A percentile compares a stretch with the other conserved stretches of the same genome.
phyloP scores from a whole-genome alignment of 371 early-diverging fungal genomes.

The Syncephalastrum sp. region DNA sequence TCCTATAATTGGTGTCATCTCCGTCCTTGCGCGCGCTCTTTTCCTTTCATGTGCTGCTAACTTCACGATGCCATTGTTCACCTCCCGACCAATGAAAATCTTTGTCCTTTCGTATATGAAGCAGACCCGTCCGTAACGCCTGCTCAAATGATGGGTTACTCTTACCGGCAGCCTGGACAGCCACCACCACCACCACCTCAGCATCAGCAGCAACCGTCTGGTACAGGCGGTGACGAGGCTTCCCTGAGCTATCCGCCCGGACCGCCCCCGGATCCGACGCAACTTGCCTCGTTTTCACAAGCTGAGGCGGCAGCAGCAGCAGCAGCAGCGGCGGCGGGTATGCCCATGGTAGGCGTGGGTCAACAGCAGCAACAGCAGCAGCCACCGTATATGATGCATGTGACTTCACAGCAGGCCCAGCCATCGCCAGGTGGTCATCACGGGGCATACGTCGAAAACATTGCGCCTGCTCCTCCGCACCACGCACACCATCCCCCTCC shows the following conservation, averaged over 20 bases:
- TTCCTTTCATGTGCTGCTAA: slow-evolving; percentile 5
- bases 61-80: neutral
- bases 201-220: neutral
- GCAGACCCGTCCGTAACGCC: slow-evolving; percentile 12
- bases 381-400: slow-evolving; percentile 12
- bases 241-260: slow-evolving; percentile 4
- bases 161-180: slow-evolving; percentile 7
- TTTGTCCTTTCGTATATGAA: slow-evolving; percentile 4
- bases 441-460: slow-evolving; percentile 8
- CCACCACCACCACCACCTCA: slow-evolving; percentile 4
- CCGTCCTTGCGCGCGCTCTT: slow-evolving; percentile 2
- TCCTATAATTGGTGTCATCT: slow-evolving; percentile 7
- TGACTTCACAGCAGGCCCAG: slow-evolving; percentile 1
- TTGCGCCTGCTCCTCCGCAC: slow-evolving; percentile 13
- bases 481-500: slow-evolving; percentile 1
- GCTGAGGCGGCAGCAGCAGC: slow-evolving; percentile 3
- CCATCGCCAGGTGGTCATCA: slow-evolving; percentile 5
- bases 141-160: slow-evolving; percentile 23
- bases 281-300: neutral
- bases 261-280: neutral
- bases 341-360: slow-evolving; percentile 8
- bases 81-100: neutral
- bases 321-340: slow-evolving; percentile 13
- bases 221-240: slow-evolving; percentile 2
- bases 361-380: slow-evolving; percentile 8